Conservation (phyloP, 176 grass and related monocot genomes). For the Aegilops speltoides region DNA sequence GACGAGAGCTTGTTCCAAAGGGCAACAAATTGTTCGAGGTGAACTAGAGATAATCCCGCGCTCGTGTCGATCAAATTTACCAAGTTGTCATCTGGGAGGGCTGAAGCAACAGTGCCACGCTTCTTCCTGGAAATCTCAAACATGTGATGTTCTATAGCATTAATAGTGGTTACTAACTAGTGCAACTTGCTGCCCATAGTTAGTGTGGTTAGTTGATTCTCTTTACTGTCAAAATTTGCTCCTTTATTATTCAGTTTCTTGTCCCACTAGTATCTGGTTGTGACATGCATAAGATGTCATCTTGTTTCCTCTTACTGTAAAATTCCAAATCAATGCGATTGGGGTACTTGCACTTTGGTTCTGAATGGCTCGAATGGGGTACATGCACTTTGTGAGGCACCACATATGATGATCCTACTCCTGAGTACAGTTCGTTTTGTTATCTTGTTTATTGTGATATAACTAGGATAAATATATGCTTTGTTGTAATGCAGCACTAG, state of each 20-base stretch:
- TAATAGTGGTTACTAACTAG: neutral
- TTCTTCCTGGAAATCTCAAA: neutral
- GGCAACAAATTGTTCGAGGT: no score
- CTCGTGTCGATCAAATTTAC: no score
- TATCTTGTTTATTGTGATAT: conserved; percentile 6
- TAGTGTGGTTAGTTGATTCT: neutral
- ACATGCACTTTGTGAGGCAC: neutral
- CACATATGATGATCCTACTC: neutral
- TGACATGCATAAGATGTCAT: neutral
- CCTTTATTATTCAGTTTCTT: conserved; percentile 12
- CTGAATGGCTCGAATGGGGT: conserved; percentile 1
- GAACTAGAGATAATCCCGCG: no score
- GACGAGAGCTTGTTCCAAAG: no score
- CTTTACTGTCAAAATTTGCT: neutral
- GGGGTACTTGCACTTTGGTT: neutral
- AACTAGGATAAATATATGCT: conserved; percentile 4
- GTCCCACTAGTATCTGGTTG: neutral
- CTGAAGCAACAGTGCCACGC: no score
- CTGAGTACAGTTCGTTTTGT: neutral
- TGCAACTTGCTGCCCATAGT: neutral
- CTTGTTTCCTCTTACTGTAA: neutral
- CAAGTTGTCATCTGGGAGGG: no score
- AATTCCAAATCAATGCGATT: neutral
- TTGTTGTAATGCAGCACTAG: neutral
- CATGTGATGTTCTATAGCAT: neutral